Percentiles rank a stretch among this genome's conserved stretches.
These are phyloP conservation scores for Leucocoprinus sp. DNA, from an alignment of 768 basidiomycete genomes.

Conservation along the genomic window DNA sequence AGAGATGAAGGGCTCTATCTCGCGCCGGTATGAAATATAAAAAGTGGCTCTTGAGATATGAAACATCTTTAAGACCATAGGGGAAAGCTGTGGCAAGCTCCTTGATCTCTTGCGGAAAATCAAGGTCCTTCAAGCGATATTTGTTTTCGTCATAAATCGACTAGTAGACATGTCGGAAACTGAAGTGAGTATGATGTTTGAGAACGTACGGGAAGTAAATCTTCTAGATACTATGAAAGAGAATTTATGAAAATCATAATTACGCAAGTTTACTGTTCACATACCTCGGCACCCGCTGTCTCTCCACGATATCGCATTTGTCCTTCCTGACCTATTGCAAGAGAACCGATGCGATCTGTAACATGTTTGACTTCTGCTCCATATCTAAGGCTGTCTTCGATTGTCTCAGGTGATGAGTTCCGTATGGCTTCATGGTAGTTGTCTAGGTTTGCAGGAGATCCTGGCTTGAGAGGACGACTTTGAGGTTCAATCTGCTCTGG, in stretches of 20 bases:
- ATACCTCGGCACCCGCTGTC: constrained; percentile 41
- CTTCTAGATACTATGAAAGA: constrained; percentile 29
- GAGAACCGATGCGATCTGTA: constrained; percentile 36
- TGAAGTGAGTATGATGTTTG: background rate
- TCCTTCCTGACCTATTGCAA: constrained; percentile 41
- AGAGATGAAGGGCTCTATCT: constrained; percentile 30
- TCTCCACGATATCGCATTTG: constrained; percentile 42
- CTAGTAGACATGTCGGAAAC: background rate
- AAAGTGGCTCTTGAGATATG: constrained; percentile 30
- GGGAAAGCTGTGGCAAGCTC: constrained; percentile 42
- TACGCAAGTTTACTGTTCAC: constrained; percentile 1
- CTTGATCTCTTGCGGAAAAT: constrained; percentile 35
- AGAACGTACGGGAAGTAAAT: constrained; percentile 25
- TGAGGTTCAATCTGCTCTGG: constrained; percentile 2
- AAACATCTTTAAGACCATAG: constrained; percentile 34
- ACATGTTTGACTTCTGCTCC: constrained; percentile 20
- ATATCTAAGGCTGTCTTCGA: constrained; percentile 10
- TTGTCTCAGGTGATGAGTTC: background rate
- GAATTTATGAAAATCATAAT: background rate
- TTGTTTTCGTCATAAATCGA: constrained; percentile 7
- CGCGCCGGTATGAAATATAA: constrained; percentile 31
- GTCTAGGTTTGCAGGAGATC: background rate
- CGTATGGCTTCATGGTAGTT: background rate
- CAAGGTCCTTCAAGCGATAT: constrained; percentile 15
- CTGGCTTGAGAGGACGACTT: background rate